phyloP scores from a whole-genome alignment of 257 asterid species.

The Lycium barbarum region DNA sequence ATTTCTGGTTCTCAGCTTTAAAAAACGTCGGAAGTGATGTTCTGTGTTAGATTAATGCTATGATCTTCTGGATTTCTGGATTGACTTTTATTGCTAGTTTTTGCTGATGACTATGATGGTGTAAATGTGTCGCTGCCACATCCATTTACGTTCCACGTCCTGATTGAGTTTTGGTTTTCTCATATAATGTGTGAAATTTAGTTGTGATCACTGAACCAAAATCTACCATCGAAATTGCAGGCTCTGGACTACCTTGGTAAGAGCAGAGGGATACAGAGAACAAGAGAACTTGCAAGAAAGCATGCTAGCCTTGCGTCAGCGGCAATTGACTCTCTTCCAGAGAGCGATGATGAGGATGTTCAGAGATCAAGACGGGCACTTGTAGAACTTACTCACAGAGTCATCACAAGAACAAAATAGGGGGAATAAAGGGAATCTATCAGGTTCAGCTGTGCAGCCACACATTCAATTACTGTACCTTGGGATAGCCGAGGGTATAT shows the following conservation, averaged over 20 bases:
- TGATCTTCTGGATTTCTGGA: not conserved
- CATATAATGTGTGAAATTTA: not conserved
- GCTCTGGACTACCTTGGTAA: slow-evolving; percentile 74
- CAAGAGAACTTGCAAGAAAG: slow-evolving; percentile 80
- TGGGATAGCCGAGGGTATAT: too few relatives aligned
- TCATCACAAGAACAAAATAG: slow-evolving; percentile 74
- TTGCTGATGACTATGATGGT: not conserved
- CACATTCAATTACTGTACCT: not conserved
- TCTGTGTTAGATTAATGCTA: not conserved
- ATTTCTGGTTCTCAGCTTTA: not conserved
- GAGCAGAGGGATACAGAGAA: slow-evolving; percentile 82
- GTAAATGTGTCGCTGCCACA: not conserved
- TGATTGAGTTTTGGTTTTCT: not conserved
- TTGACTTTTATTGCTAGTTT: not conserved
- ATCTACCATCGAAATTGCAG: slow-evolving; percentile 46
- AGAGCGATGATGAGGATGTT: slow-evolving; percentile 71
- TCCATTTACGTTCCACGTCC: not conserved
- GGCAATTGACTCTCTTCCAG: slow-evolving; percentile 76
- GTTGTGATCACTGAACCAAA: not conserved
- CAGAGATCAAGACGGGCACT: slow-evolving; percentile 87
- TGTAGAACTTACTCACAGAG: slow-evolving; percentile 77
- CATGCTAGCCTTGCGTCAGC: slow-evolving; percentile 84
- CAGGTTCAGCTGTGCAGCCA: slow-evolving; percentile 18
- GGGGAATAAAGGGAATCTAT: not conserved
- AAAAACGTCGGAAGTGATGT: not conserved